A percentile compares a stretch with the other conserved stretches of the same genome.
These are phyloP conservation scores for Phalaenopsis equestris DNA, from an alignment of 106 monocot genomes.

Conservation along the genomic window DNA sequence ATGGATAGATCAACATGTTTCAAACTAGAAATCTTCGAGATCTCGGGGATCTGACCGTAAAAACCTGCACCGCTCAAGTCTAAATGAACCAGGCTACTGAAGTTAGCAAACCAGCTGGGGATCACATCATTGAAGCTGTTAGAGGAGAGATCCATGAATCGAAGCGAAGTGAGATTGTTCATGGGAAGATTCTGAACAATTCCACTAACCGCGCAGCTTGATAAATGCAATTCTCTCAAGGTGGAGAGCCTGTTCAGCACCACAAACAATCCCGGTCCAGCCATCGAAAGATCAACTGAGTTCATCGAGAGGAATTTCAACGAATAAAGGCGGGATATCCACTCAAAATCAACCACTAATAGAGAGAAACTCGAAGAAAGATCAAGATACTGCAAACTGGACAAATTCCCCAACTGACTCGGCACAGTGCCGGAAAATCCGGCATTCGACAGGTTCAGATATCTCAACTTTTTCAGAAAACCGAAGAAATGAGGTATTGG, in stretches of 20 bases:
- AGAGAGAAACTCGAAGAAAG: slow-evolving; percentile 9
- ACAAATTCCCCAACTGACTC: slow-evolving; percentile 16
- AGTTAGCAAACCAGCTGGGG: slow-evolving; percentile 14
- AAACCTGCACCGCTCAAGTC: not conserved
- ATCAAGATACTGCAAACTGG: slow-evolving; percentile 16
- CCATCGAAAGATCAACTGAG: not conserved
- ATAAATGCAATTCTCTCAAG: slow-evolving; percentile 8
- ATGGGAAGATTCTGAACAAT: slow-evolving; percentile 2
- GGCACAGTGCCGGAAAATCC: slow-evolving; percentile 19
- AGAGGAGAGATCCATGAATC: slow-evolving; percentile 7
- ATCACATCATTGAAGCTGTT: slow-evolving; percentile 14
- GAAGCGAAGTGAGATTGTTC: slow-evolving; percentile 23
- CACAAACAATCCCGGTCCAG: slow-evolving; percentile 1
- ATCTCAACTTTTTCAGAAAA: slow-evolving; percentile 14
- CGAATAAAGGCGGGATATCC: slow-evolving; percentile 22
- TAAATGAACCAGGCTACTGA: slow-evolving; percentile 11
- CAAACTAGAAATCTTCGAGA: not conserved
- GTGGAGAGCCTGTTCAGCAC: slow-evolving; percentile 19
- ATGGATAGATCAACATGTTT: not conserved
- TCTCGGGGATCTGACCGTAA: not conserved
- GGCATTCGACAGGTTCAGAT: slow-evolving; percentile 18
- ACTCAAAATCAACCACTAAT: slow-evolving; percentile 4
- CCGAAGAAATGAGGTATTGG: slow-evolving; percentile 30
- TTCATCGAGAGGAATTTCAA: not conserved
- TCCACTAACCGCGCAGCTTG: not conserved